Evolutionary conservation across 164 flowering plant genomes (phyloP).

Genomic region (Hamamelis virginiana): DNA sequence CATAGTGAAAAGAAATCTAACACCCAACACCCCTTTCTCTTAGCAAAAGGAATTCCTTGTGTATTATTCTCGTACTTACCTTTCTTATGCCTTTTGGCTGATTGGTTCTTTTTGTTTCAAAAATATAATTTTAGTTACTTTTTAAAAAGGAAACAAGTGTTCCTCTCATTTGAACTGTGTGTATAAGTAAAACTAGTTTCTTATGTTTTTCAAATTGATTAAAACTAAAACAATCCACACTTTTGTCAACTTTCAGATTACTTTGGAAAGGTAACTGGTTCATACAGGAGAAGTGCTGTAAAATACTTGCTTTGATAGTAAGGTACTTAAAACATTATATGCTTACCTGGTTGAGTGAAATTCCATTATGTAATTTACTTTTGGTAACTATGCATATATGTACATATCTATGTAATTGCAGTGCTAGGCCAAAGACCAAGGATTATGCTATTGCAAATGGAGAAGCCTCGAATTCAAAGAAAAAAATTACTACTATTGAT

Average conservation of each 20-base stretch:
- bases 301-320: slow-evolving; percentile 69
- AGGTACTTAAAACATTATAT: slow-evolving; percentile 44
- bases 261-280: slow-evolving; percentile 95
- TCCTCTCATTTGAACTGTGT: neutral
- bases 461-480: slow-evolving; percentile 67
- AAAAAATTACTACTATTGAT: slow-evolving; percentile 48
- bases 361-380: neutral
- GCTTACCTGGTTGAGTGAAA: neutral
- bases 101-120: no score
- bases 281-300: slow-evolving; percentile 95
- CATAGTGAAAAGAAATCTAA: no score
- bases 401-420: slow-evolving; percentile 20
- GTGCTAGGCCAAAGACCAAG: slow-evolving; percentile 70
- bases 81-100: no score
- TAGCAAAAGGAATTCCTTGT: no score
- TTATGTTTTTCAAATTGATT: neutral
- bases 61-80: no score
- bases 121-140: no score
- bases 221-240: slow-evolving; percentile 6
- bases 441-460: slow-evolving; percentile 53
- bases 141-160: neutral
- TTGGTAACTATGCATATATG: neutral
- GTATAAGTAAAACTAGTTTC: neutral
- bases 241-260: slow-evolving; percentile 57
- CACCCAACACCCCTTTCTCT: no score